Evolutionary conservation across 345 rosid species (phyloP).

Genomic region (Aquilaria yunnanensis): DNA sequence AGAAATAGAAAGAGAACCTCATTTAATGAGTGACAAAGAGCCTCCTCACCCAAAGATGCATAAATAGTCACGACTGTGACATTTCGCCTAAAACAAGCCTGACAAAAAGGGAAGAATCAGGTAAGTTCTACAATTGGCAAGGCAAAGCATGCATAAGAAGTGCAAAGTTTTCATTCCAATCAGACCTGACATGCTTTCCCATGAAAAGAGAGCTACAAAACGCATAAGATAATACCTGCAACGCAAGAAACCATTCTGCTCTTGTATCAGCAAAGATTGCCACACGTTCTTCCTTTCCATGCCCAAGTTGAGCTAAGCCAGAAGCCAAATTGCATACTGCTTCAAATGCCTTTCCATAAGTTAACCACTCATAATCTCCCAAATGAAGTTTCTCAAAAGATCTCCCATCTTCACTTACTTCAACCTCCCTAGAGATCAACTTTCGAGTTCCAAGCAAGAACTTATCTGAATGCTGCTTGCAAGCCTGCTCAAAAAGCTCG

Average conservation of each 20-base stretch:
- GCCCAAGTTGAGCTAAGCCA: constrained; percentile 77
- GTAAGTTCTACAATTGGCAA: constrained; percentile 1
- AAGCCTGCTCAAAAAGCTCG: constrained; percentile 77
- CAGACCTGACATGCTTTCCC: neutral
- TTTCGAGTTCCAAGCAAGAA: constrained; percentile 74
- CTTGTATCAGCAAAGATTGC: constrained; percentile 96
- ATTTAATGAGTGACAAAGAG: constrained; percentile 89
- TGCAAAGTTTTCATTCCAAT: neutral
- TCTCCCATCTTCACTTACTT: constrained; percentile 57
- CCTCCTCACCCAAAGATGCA: constrained; percentile 93
- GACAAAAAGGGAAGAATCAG: constrained; percentile 19
- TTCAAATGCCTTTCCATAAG: constrained; percentile 56
- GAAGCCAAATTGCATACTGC: constrained; percentile 70
- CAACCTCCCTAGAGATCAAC: constrained; percentile 58
- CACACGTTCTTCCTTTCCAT: constrained; percentile 60
- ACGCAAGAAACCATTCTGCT: constrained; percentile 90
- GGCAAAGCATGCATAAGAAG: neutral
- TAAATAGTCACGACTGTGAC: constrained; percentile 90
- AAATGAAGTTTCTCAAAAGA: constrained; percentile 89
- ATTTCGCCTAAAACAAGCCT: constrained; percentile 94
- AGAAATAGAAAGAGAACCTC: constrained; percentile 49
- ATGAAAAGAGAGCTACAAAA: neutral
- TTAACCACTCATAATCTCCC: constrained; percentile 89
- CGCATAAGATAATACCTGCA: constrained; percentile 56
- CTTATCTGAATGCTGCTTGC: constrained; percentile 47